phyloP scores from a whole-genome alignment of 2,329 filamentous ascomycete species.

The Stemphylium beticola region DNA sequence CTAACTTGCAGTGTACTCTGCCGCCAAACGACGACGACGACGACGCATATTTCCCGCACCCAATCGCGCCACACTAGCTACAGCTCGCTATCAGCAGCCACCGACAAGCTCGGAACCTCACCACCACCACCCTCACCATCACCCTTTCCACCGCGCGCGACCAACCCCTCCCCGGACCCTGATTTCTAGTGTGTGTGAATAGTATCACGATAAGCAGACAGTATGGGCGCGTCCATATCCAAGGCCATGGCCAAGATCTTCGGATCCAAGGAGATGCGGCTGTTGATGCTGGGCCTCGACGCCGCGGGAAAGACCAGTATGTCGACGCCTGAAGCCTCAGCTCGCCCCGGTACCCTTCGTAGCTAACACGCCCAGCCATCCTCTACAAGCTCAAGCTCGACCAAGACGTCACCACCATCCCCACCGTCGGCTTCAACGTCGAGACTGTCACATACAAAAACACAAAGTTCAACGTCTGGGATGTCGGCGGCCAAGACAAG shows the following conservation, averaged over 20 bases:
- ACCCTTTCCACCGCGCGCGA: not conserved
- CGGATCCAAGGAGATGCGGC: slow-evolving; percentile 97
- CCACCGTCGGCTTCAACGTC: slow-evolving; percentile 99
- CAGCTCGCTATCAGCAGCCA: slow-evolving; percentile 4
- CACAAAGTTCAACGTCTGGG: slow-evolving; percentile 99
- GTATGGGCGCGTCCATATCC: slow-evolving; percentile 87
- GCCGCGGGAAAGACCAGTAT: slow-evolving; percentile 93
- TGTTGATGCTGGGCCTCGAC: slow-evolving; percentile 96
- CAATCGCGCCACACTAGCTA: not conserved
- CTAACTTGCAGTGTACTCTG: no score
- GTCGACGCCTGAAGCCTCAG: slow-evolving; percentile 16
- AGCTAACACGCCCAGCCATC: slow-evolving; percentile 63
- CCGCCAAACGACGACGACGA: no score
- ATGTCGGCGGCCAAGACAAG: slow-evolving; percentile 99
- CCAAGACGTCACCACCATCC: slow-evolving; percentile 98
- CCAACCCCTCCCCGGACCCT: not conserved
- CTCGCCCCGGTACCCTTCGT: not conserved
- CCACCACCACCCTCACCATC: not conserved
- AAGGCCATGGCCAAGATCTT: slow-evolving; percentile 99
- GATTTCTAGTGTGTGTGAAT: not conserved
- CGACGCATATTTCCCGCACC: not conserved
- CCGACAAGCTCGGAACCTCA: not conserved
- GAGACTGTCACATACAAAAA: slow-evolving; percentile 99
- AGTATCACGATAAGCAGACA: slow-evolving; percentile 53
- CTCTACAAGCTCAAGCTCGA: slow-evolving; percentile 99